Conservation (phyloP, 495 filamentous ascomycete genomes). For the Xylaria curta region DNA sequence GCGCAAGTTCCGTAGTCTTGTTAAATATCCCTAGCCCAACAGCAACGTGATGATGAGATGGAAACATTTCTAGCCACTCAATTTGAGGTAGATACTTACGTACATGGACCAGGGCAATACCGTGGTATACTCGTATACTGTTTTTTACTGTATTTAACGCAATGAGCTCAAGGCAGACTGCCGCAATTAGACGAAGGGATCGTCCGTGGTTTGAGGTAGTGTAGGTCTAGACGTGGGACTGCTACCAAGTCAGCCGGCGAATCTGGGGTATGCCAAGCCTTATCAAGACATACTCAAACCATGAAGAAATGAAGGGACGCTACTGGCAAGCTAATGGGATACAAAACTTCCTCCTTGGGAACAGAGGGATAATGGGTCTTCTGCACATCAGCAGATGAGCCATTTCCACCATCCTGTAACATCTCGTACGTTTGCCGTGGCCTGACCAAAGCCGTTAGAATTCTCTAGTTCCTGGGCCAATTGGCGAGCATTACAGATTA, state of each 20-base stretch:
- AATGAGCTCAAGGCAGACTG: neutral
- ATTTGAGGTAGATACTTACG: neutral
- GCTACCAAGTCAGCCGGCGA: neutral
- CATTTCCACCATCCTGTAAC: neutral
- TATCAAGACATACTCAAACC: slow-evolving; percentile 23
- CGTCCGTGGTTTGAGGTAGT: neutral
- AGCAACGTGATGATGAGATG: neutral
- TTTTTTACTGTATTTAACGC: neutral
- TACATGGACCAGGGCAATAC: neutral
- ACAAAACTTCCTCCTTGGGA: slow-evolving; percentile 2
- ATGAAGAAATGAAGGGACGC: slow-evolving; percentile 25
- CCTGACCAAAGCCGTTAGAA: neutral
- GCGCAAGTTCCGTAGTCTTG: neutral
- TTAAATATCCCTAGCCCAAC: slow-evolving; percentile 1
- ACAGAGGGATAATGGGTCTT: slow-evolving; percentile 1
- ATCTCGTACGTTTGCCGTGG: slow-evolving; percentile 4
- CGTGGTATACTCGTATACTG: neutral
- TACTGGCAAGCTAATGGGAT: slow-evolving; percentile 1
- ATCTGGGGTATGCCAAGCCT: slow-evolving; percentile 26
- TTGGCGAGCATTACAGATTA: too few species aligned
- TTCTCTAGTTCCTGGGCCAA: neutral
- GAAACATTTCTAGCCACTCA: neutral
- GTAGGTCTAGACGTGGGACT: slow-evolving; percentile 9
- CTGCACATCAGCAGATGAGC: slow-evolving; percentile 7
- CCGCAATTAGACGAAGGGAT: slow-evolving; percentile 10